These are phyloP conservation scores for Colletotrichum coccodes DNA, from an alignment of 2,329 filamentous ascomycete species.

Conservation along the genomic window DNA sequence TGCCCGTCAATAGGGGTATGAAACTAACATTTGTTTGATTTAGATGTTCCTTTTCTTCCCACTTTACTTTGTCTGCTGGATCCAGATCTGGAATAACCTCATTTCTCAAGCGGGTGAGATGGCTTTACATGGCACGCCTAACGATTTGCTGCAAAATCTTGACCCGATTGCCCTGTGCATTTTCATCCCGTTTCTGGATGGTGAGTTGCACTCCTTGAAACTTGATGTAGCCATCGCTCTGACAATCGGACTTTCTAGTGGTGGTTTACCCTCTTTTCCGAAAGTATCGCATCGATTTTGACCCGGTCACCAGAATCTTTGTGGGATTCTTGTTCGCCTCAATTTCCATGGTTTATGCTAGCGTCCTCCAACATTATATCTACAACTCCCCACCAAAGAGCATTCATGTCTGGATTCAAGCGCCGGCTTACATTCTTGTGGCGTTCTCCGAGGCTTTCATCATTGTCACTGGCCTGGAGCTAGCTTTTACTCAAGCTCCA, in stretches of 20 bases:
- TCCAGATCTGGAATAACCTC: slow-evolving; percentile 46
- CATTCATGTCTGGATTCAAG: slow-evolving; percentile 64
- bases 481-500: slow-evolving; percentile 79
- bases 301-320: slow-evolving; percentile 36
- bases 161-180: slow-evolving; percentile 40
- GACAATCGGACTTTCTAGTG: not conserved
- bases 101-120: slow-evolving; percentile 41
- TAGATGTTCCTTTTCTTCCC: slow-evolving; percentile 35
- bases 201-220: not conserved
- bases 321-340: slow-evolving; percentile 37
- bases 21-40: not conserved
- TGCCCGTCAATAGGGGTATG: no score
- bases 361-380: slow-evolving; percentile 36
- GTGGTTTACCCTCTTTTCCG: slow-evolving; percentile 36
- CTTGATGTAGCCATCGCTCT: not conserved
- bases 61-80: slow-evolving; percentile 51
- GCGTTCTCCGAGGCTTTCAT: slow-evolving; percentile 70
- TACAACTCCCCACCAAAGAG: slow-evolving; percentile 38
- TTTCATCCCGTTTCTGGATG: slow-evolving; percentile 41
- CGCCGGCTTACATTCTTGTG: slow-evolving; percentile 66
- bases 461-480: slow-evolving; percentile 76
- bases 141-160: slow-evolving; percentile 41
- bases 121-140: slow-evolving; percentile 37
- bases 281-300: slow-evolving; percentile 35
- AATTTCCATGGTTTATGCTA: slow-evolving; percentile 37